Evolutionary conservation across 257 asterid genomes (phyloP).

Genomic region (Gentiana macrophylla): DNA sequence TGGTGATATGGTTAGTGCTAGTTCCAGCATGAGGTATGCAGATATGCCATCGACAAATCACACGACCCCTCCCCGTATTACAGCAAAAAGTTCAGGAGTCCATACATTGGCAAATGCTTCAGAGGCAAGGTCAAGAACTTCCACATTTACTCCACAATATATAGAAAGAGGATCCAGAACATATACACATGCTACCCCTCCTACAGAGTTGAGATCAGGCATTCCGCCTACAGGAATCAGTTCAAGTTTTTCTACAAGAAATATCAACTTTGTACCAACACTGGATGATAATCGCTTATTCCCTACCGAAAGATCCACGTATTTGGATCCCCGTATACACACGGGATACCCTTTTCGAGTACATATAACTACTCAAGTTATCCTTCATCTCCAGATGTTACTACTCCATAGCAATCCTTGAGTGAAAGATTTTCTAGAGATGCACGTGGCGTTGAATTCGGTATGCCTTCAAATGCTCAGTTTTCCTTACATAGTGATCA

Average conservation of each 20-base stretch:
- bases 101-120: slow-evolving; percentile 13
- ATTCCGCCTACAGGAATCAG: slow-evolving; percentile 19
- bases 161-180: too few relatives aligned
- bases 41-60: slow-evolving; percentile 19
- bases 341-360: slow-evolving; percentile 15
- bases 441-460: slow-evolving; percentile 21
- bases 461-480: slow-evolving; percentile 33
- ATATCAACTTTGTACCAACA: slow-evolving; percentile 23
- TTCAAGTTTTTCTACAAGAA: slow-evolving; percentile 15
- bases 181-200: too few relatives aligned
- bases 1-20: slow-evolving; percentile 10
- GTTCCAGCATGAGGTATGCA: slow-evolving; percentile 14
- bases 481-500: slow-evolving; percentile 29
- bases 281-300: slow-evolving; percentile 1
- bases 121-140: too few relatives aligned
- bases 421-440: slow-evolving; percentile 28
- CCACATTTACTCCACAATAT: too few relatives aligned
- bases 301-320: slow-evolving; percentile 13
- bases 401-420: slow-evolving; percentile 19
- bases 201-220: too few relatives aligned
- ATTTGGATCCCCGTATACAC: slow-evolving; percentile 22
- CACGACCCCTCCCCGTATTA: slow-evolving; percentile 15
- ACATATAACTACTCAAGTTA: slow-evolving; percentile 13
- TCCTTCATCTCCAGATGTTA: slow-evolving; percentile 26
- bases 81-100: slow-evolving; percentile 15